Percentiles rank a stretch among this genome's conserved stretches.
Evolutionary conservation across 495 filamentous ascomycete species (phyloP).

Genomic region (Cercophora samala): DNA sequence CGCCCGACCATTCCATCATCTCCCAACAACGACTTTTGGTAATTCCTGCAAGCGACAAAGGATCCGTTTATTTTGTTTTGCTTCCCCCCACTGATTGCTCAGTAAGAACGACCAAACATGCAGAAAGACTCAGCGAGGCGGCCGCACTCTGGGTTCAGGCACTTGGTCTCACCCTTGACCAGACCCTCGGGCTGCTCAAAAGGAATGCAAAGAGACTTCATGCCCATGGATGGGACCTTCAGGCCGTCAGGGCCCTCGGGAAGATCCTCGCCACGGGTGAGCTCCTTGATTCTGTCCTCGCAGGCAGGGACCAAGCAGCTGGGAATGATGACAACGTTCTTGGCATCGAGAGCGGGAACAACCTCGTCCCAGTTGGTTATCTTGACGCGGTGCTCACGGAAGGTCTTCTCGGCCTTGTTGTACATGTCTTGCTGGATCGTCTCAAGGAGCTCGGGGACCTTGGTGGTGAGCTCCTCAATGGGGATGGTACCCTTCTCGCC

Average conservation of each 20-base stretch:
- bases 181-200: constrained; percentile 89
- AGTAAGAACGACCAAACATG: constrained; percentile 76
- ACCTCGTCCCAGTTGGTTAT: constrained; percentile 89
- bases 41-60: background rate
- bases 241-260: constrained; percentile 59
- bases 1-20: background rate
- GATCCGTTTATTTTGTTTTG: background rate
- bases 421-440: constrained; percentile 86
- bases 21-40: background rate
- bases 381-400: constrained; percentile 70
- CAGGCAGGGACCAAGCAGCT: constrained; percentile 77
- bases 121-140: constrained; percentile 72
- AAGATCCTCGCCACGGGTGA: background rate
- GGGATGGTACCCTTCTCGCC: constrained; percentile 73
- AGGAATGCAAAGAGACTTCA: constrained; percentile 95
- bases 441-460: constrained; percentile 76
- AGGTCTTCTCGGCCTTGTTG: constrained; percentile 73
- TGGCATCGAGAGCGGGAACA: constrained; percentile 76
- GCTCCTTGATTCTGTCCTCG: constrained; percentile 88
- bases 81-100: constrained; percentile 10
- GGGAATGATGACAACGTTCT: constrained; percentile 88
- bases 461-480: constrained; percentile 64
- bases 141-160: constrained; percentile 79
- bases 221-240: constrained; percentile 88
- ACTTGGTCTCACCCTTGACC: constrained; percentile 77